Percentiles rank a stretch among this genome's conserved stretches.
Conservation (phyloP, 768 basidiomycete species). For the Amanita phalloides region DNA sequence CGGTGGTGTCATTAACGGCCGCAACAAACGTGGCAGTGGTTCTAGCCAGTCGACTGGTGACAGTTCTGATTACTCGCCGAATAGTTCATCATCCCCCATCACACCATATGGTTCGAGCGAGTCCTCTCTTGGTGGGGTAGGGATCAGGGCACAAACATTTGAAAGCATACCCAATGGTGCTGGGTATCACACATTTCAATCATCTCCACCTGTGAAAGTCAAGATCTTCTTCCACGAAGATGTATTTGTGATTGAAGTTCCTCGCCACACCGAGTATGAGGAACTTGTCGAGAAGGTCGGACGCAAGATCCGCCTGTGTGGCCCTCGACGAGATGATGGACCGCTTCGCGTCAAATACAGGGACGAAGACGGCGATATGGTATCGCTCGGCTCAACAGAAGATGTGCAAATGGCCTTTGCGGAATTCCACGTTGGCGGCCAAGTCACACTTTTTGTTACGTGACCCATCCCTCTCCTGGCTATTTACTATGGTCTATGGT, state of each 20-base stretch:
- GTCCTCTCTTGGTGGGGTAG: conserved; percentile 54
- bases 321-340: conserved; percentile 69
- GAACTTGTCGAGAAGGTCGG: conserved; percentile 86
- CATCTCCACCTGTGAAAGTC: conserved; percentile 59
- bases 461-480: conserved; percentile 22
- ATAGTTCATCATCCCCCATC: conserved; percentile 78
- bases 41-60: conserved; percentile 69
- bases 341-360: conserved; percentile 79
- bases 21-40: conserved; percentile 70
- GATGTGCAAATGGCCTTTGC: conserved; percentile 95
- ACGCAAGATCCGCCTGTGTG: conserved; percentile 88
- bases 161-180: conserved; percentile 22
- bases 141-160: conserved; percentile 43
- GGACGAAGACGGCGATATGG: conserved; percentile 90
- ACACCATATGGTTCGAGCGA: conserved; percentile 89
- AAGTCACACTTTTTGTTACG: conserved; percentile 74
- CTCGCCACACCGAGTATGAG: conserved; percentile 64
- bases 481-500: conserved; percentile 4
- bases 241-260: conserved; percentile 89
- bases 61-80: conserved; percentile 79
- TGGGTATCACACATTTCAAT: background rate
- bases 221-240: conserved; percentile 95
- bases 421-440: conserved; percentile 65
- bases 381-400: conserved; percentile 81
- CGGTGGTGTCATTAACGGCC: conserved; percentile 9